phyloP scores from a whole-genome alignment of 2,329 filamentous ascomycete genomes.

The Boeremia lycopersici region DNA sequence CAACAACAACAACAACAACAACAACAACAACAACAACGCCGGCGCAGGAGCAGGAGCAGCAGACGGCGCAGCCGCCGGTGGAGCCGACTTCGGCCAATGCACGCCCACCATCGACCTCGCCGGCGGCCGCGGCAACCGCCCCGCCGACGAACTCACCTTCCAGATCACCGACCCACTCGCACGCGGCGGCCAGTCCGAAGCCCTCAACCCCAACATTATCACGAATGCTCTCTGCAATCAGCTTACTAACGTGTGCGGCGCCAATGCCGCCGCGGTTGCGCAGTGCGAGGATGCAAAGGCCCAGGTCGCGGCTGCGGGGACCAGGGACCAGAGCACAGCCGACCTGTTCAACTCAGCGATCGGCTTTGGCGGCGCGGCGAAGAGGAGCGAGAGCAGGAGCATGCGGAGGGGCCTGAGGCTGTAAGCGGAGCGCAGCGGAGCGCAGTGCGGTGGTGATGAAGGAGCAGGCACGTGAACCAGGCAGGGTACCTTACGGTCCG shows the following conservation, averaged over 20 bases:
- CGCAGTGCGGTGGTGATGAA: background rate
- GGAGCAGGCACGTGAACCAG: background rate
- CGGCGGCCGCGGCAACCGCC: conserved; percentile 58
- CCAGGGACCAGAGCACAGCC: conserved; percentile 49
- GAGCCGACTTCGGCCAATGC: conserved; percentile 45
- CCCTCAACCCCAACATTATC: conserved; percentile 75
- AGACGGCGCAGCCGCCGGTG: conserved; percentile 6
- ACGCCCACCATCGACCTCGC: conserved; percentile 65
- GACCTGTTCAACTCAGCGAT: conserved; percentile 50
- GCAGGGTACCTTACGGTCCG: background rate
- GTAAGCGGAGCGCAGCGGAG: background rate
- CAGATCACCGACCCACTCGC: conserved; percentile 68
- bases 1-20: conserved; percentile 15
- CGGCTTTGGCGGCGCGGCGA: conserved; percentile 45
- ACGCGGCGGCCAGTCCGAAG: conserved; percentile 67
- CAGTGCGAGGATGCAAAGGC: conserved; percentile 61
- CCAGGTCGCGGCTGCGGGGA: conserved; percentile 54
- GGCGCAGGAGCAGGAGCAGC: conserved; percentile 13
- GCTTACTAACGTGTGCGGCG: conserved; percentile 69
- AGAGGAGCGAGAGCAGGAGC: conserved; percentile 11
- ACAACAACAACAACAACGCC: conserved; percentile 11
- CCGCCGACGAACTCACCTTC: conserved; percentile 68
- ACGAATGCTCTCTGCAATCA: conserved; percentile 75
- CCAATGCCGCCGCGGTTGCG: conserved; percentile 64
- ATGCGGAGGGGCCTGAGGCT: conserved; percentile 31